Base-by-base conservation (phyloP, 2,329 filamentous ascomycete species). In the Nannizzia gypsea region DNA sequence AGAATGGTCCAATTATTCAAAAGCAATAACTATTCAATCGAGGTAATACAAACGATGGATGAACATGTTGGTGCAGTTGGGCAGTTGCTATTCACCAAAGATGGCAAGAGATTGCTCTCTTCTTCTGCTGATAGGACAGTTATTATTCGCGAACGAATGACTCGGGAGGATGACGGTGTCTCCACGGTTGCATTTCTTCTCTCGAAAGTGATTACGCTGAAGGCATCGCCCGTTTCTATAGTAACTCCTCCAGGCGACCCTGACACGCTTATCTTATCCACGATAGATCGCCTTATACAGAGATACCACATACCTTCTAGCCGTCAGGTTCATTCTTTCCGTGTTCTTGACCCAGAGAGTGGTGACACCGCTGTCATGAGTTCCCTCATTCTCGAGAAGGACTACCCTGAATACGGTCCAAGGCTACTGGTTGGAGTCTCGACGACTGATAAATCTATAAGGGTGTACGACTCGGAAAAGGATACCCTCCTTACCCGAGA, bases 381-480 rank as follows among this genome's bases (percentile, higher is more conserved):
- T 64, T 88, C 88, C 0, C 78, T 99, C 31, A 83, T 84, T 1
- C 83, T 85, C 60, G 67, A 67, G 13, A 65, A 67, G 42, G 84
- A 82, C 55, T 75, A 80, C 70, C 67, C 83, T 69, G 74, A 83
- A 66, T 72, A 80, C 63, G 73, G 81, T 73, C 78, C 80, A 8
- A 82, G 85, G 28, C 81, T 95, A 57, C 80, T 99, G 57, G 80
- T 93, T 17, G 91, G 90, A n/a, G 81, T 93, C 9, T 96, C 92
- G 6, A 91, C 91, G 66, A 96, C 89, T 0, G 93, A 99, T 72
- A 99, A 97, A 71, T 97, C 93, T 0, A 86, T 99, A 60, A 81
- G 93, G 38, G 77, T 99, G 15, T 99, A 99, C 67, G 89, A 96
- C 65, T 79, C 83, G 31, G 85, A 87, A 63, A 85, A 83, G 46